A percentile compares a stretch with the other conserved stretches of the same genome.
phyloP scores from a whole-genome alignment of 2,329 filamentous ascomycete species.

The Neospermospora avenae region DNA sequence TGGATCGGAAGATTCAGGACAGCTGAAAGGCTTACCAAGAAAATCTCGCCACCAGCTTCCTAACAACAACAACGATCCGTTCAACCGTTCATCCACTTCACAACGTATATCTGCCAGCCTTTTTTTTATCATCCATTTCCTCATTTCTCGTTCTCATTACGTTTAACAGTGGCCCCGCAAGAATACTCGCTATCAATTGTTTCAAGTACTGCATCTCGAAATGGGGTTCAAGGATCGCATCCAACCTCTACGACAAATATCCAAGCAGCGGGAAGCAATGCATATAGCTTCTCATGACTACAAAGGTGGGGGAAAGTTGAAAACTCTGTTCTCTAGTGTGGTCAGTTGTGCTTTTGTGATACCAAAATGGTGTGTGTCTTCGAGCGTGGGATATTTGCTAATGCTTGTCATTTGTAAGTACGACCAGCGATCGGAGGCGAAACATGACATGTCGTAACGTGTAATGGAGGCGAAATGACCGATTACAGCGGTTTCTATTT shows the following conservation, averaged over 20 bases:
- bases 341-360: neutral
- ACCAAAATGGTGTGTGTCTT: neutral
- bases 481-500: no score
- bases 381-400: constrained; percentile 4
- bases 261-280: neutral
- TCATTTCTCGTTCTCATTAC: neutral
- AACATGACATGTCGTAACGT: neutral
- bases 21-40: neutral
- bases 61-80: constrained; percentile 1
- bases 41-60: neutral
- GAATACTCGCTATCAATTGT: neutral
- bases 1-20: neutral
- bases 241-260: neutral
- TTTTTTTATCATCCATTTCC: neutral
- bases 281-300: neutral
- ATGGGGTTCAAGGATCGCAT: neutral
- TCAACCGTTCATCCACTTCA: neutral
- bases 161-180: neutral
- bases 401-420: neutral
- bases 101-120: neutral
- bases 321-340: neutral
- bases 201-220: neutral
- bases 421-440: neutral
- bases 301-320: neutral
- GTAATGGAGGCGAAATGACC: neutral